Percentiles rank a stretch among this genome's conserved stretches.
These are phyloP conservation scores for Trichoderma sp. DNA, from an alignment of 2,329 filamentous ascomycete genomes.

Conservation along the genomic window DNA sequence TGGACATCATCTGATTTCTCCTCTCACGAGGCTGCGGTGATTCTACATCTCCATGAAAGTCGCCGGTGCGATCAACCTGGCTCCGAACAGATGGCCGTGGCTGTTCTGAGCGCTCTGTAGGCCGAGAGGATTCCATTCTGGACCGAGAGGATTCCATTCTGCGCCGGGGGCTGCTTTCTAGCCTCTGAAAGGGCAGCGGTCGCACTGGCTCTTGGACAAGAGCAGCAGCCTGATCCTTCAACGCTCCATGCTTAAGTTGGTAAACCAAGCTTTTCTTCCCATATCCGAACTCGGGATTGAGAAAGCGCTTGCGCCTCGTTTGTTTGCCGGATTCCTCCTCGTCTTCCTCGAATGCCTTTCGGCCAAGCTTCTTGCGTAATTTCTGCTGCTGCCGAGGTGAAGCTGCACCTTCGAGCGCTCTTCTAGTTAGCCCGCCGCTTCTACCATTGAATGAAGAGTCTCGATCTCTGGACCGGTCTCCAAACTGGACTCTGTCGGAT, in stretches of 20 bases:
- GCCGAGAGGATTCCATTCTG: background rate
- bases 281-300: constrained; percentile 51
- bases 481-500: constrained; percentile 42
- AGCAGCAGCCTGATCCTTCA: constrained; percentile 34
- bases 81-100: background rate
- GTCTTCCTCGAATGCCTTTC: constrained; percentile 40
- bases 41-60: constrained; percentile 19
- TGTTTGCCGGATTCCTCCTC: constrained; percentile 41
- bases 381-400: constrained; percentile 42
- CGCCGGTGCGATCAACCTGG: background rate
- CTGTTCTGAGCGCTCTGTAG: background rate
- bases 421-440: constrained; percentile 31
- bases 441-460: constrained; percentile 27
- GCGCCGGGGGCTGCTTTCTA: constrained; percentile 4
- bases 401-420: constrained; percentile 36
- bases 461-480: constrained; percentile 27
- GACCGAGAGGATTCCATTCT: constrained; percentile 3
- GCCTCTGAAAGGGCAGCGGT: constrained; percentile 21
- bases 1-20: constrained; percentile 40
- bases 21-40: constrained; percentile 26
- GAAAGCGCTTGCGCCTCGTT: constrained; percentile 54
- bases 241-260: constrained; percentile 50
- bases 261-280: constrained; percentile 61
- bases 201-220: constrained; percentile 35
- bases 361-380: constrained; percentile 56